Base-by-base conservation (phyloP, 2,329 filamentous ascomycete species). In the Fusarium sp. region DNA sequence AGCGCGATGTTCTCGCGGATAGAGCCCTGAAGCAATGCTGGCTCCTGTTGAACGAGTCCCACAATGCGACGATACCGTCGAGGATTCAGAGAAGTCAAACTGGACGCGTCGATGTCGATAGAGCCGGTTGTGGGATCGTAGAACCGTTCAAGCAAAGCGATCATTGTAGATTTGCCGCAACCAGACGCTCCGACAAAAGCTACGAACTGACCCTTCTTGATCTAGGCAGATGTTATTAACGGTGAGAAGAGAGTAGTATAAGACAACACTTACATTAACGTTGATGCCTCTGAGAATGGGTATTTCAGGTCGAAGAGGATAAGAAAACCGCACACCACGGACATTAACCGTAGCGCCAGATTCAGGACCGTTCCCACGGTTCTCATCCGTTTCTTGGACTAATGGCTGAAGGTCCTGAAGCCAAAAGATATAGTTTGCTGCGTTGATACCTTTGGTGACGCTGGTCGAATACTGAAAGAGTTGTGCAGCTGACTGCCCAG, bases 111-210 rank as follows among this genome's bases (percentile, higher is more conserved):
- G n/a, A 89, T 79, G 14, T 71, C 75, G 38, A 90, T 85, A 2
- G 70, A 73, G 2, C 88, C 88, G 6, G 76, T 77, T 2, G 77
- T 77, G 1, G 81, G 79, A 52, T 83, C 80, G 70, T 84, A 84
- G 73, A 84, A 83, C 2, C 83, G 80, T 66, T 85, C 81, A 1
- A 86, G 77, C 67, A 86, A 79, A 12, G 85, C 83, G 55, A 91
- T 83, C 58, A 88, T 86, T 2, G 89, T 91, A 2, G 85, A 88
- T 75, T 91, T 91, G 3, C 88, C 88, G 57, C 86, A 88, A 8
- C 88, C 87, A 1, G 84, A 76, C 27, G 74, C 71, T 20, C 87
- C 87, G 0, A 89, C 87, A 20, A 89, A 79, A 1, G 86, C 87
- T 5, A 85, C 79, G 50, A 85, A 88, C 43, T 86, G 81, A 16